Conservation (phyloP, 768 basidiomycete species). For the Pilatotrama ljubarskyi region DNA sequence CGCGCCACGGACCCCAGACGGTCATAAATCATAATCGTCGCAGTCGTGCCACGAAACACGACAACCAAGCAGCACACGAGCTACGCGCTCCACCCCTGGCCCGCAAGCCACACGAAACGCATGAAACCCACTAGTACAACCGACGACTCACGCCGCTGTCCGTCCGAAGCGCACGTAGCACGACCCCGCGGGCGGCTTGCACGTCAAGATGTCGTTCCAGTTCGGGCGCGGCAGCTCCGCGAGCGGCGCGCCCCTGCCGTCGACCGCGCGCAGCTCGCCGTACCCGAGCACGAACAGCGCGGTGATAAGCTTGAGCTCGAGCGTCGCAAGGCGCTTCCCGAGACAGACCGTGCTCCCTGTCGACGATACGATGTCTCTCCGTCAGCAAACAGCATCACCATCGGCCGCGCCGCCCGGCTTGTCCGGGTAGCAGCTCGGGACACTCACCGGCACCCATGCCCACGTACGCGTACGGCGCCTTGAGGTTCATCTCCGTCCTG, state of each 20-base stretch:
- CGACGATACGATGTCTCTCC: neutral
- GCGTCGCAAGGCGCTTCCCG: constrained; percentile 71
- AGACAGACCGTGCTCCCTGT: constrained; percentile 70
- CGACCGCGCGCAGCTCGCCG: constrained; percentile 53
- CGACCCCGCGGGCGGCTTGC: constrained; percentile 57
- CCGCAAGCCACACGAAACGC: too few species aligned
- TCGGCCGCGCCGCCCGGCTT: constrained; percentile 6
- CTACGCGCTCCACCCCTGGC: too few species aligned
- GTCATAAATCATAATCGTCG: too few species aligned
- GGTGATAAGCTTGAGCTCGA: constrained; percentile 70
- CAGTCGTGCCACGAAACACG: too few species aligned
- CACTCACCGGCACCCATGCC: constrained; percentile 81
- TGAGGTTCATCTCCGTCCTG: constrained; percentile 43
- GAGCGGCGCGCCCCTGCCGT: constrained; percentile 48
- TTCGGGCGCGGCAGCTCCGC: constrained; percentile 57
- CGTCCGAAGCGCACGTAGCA: constrained; percentile 43
- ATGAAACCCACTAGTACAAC: neutral
- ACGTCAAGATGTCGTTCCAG: constrained; percentile 76
- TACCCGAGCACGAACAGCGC: constrained; percentile 69
- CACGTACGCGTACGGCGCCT: constrained; percentile 59
- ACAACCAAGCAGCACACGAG: too few species aligned
- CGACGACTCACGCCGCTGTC: neutral
- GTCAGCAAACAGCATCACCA: neutral
- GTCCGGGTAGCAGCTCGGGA: constrained; percentile 26
- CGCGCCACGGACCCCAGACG: too few species aligned